A percentile compares a stretch with the other conserved stretches of the same genome.
Conservation (phyloP, 2,329 filamentous ascomycete species). For the Penicillium oxalicum region DNA sequence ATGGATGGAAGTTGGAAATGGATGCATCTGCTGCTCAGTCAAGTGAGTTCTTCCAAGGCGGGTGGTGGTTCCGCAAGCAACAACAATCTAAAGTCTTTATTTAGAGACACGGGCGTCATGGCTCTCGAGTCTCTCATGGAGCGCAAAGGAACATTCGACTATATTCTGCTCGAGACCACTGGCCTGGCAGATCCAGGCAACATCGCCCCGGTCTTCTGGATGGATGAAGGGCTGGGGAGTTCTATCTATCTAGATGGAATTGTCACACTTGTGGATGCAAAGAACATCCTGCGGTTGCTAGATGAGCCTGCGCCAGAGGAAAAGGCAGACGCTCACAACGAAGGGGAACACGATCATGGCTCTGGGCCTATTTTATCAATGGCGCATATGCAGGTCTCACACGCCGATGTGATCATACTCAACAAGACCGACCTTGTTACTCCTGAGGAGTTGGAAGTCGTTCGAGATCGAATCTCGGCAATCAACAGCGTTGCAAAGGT, state of each 20-base stretch:
- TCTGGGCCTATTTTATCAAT: slow-evolving; percentile 73
- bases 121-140: slow-evolving; percentile 96
- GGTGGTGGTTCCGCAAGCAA: not conserved
- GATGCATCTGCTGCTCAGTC: slow-evolving; percentile 95
- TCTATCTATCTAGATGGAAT: slow-evolving; percentile 96
- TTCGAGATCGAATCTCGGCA: slow-evolving; percentile 65
- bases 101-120: slow-evolving; percentile 80
- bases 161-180: slow-evolving; percentile 94
- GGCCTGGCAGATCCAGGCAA: slow-evolving; percentile 94
- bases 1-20: slow-evolving; percentile 94
- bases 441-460: slow-evolving; percentile 59
- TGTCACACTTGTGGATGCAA: slow-evolving; percentile 90
- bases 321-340: slow-evolving; percentile 45
- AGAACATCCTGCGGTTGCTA: slow-evolving; percentile 77
- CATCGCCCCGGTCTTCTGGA: slow-evolving; percentile 92
- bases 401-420: slow-evolving; percentile 89
- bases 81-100: too few relatives aligned
- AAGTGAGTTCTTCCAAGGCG: slow-evolving; percentile 53
- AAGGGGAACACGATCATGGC: slow-evolving; percentile 34
- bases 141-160: slow-evolving; percentile 88
- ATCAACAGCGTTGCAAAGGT: slow-evolving; percentile 89
- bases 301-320: slow-evolving; percentile 56
- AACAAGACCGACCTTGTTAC: slow-evolving; percentile 89
- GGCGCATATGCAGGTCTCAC: slow-evolving; percentile 92
- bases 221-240: slow-evolving; percentile 90